A percentile compares a stretch with the other conserved stretches of the same genome.
phyloP scores from a whole-genome alignment of 1,284 basidiomycete genomes.

The Trametes pubescens region DNA sequence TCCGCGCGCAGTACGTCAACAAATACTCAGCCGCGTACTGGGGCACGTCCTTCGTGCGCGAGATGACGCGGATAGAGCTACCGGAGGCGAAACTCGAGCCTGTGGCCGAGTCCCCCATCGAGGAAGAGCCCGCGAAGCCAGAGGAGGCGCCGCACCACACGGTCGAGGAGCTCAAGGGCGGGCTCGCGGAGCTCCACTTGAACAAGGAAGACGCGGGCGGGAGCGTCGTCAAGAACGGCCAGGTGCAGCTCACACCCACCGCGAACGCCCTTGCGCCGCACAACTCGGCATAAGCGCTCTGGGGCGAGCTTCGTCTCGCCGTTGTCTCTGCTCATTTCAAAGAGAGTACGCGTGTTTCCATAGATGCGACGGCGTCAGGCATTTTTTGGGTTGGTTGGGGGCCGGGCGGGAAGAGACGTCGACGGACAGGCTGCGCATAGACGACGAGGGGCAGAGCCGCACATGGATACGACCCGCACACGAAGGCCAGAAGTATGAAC shows the following conservation, averaged over 20 bases:
- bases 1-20: conserved; percentile 72
- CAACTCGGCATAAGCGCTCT: conserved; percentile 26
- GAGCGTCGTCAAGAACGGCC: conserved; percentile 45
- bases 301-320: background rate
- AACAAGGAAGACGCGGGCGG: conserved; percentile 45
- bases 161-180: conserved; percentile 47
- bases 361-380: background rate
- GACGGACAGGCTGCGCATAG: background rate
- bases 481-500: conserved; percentile 11
- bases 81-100: conserved; percentile 31
- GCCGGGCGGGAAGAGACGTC: no score
- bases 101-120: conserved; percentile 25
- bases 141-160: conserved; percentile 41
- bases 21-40: conserved; percentile 95
- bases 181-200: conserved; percentile 47
- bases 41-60: conserved; percentile 90
- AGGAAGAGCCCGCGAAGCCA: conserved; percentile 33
- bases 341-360: background rate
- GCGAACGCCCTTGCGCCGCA: conserved; percentile 37
- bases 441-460: conserved; percentile 5
- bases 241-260: conserved; percentile 43
- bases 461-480: conserved; percentile 10
- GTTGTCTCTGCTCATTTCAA: background rate
- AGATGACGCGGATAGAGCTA: conserved; percentile 68
- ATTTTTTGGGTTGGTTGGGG: no score